Evolutionary conservation across 2,329 filamentous ascomycete genomes (phyloP).

Genomic region (Microsporum ferrugineum): DNA sequence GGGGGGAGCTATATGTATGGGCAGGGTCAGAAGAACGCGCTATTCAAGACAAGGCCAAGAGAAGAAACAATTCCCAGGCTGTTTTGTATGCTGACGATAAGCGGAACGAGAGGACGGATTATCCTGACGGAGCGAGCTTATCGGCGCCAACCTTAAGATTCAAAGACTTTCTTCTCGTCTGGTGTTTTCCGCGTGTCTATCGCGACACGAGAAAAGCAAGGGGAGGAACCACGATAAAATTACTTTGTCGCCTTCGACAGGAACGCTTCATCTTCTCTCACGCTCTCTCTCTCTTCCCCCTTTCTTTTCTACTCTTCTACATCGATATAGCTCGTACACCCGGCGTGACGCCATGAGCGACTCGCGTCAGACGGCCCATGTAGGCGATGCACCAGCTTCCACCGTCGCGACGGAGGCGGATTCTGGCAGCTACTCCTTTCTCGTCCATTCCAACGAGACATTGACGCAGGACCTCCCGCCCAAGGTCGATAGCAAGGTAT

Average conservation of each 20-base stretch:
- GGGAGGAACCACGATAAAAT: not conserved
- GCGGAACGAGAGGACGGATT: not conserved
- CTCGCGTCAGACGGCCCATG: not conserved
- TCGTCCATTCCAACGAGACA: conserved; percentile 49
- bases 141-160: not conserved
- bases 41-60: not conserved
- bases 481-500: conserved; percentile 48
- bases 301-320: not conserved
- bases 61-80: not conserved
- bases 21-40: not conserved
- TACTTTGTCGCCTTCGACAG: not conserved
- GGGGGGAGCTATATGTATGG: not conserved
- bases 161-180: not conserved
- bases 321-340: not conserved
- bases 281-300: not conserved
- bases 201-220: conserved; percentile 4
- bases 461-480: conserved; percentile 46
- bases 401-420: not conserved
- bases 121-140: conserved; percentile 1
- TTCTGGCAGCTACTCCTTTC: conserved; percentile 39
- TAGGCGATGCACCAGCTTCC: not conserved
- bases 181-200: conserved; percentile 1
- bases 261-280: not conserved
- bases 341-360: not conserved
- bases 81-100: not conserved